Base-by-base conservation (phyloP, 139 green algal species). In the Chloropicon primus region DNA sequence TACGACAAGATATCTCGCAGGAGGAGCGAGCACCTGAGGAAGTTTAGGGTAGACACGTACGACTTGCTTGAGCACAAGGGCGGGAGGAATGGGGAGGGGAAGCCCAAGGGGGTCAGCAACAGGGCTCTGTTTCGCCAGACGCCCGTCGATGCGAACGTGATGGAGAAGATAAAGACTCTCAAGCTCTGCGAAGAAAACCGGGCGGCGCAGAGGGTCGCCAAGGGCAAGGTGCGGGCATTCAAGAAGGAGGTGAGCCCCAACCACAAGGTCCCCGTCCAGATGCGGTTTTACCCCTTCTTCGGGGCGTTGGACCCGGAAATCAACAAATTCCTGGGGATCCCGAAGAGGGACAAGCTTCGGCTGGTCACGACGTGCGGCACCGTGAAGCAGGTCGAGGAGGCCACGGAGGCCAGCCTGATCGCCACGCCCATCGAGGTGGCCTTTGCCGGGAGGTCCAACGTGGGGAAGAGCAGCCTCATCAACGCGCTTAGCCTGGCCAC, bases 401-500 rank as follows among this genome's bases (percentile, higher is more conserved):
- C n/a, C n/a, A n/a, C 41, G 41, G 41, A 17, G 41, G 10, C 41
- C 41, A 62, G 41, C 10, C 41, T 62, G 5, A 5, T 17, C 41
- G 5, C 41, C 41, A 62, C 5, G n/a, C n/a, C n/a, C 41, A n/a
- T 62, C 17, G 41, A 62, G 41, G 41, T 62, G 10, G 41, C 41
- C 41, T 62, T 62, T 62, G 41, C 41, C 41, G 94, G 94, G 0
- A 87, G 93, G 2, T 96, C 88, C 27, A 98, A 98, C 85, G 94
- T 98, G n/a, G 94, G 94, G 74, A 98, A 98, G 83, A 96, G 89
- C 1, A 96, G 90, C 0, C 86, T 98, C 2, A 97, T 98, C 81
- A 98, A 98, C 87, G 83, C 96, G 83, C 77, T 98, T 26, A 97
- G 41, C 17, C 41, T 62, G 5, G 41, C 41, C 17, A 62, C 41